Conservation (phyloP, 2,329 filamentous ascomycete species). For the Leptodontidium sp. region DNA sequence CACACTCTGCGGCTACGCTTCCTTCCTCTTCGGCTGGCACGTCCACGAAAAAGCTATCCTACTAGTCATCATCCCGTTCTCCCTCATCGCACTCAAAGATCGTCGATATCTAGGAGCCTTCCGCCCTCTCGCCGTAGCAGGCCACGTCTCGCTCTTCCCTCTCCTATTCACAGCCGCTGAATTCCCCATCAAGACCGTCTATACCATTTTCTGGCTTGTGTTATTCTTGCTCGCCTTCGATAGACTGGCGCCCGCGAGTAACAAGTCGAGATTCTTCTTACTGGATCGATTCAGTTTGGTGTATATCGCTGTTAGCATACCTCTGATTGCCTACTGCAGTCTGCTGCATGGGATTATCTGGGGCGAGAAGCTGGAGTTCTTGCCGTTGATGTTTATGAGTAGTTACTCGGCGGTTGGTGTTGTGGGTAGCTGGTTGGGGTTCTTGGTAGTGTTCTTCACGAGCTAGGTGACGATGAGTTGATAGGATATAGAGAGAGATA, state of each 20-base stretch:
- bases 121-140: constrained; percentile 87
- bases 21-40: constrained; percentile 98
- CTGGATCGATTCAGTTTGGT: constrained; percentile 90
- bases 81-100: constrained; percentile 88
- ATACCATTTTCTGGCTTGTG: constrained; percentile 91
- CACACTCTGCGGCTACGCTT: constrained; percentile 93
- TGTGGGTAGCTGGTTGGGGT: constrained; percentile 93
- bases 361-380: constrained; percentile 83
- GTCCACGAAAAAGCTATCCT: constrained; percentile 98
- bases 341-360: constrained; percentile 85
- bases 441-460: constrained; percentile 88
- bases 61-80: constrained; percentile 94
- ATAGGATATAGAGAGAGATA: neutral
- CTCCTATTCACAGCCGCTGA: constrained; percentile 91
- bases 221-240: constrained; percentile 88
- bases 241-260: constrained; percentile 83
- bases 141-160: constrained; percentile 94
- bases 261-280: constrained; percentile 82
- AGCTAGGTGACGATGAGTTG: constrained; percentile 31
- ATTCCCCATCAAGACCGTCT: constrained; percentile 92
- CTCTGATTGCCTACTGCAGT: constrained; percentile 88
- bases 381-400: constrained; percentile 97
- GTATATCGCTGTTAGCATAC: constrained; percentile 90
- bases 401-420: constrained; percentile 95
- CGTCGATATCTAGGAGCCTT: constrained; percentile 92